Base-by-base conservation (phyloP, 805 yeast species). In the Citeromyces nyonsensis region DNA sequence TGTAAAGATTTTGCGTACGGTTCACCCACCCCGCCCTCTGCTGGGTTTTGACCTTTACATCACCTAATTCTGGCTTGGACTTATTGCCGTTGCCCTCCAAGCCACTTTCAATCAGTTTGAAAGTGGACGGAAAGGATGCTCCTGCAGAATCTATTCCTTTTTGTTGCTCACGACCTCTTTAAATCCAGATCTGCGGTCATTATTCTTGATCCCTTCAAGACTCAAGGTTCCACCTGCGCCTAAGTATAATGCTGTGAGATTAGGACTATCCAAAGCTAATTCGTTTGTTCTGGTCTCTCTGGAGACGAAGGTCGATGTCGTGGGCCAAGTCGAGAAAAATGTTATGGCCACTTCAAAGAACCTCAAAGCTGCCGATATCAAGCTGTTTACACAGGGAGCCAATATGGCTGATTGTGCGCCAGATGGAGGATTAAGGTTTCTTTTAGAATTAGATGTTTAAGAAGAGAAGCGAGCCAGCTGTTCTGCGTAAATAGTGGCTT, bases 121-220 rank as follows among this genome's bases (percentile, higher is more conserved):
- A 38, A 86, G 93, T 73, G 43, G 64, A 50, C 34, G 54, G 54
- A 9, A 37, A 41, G 11, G 42, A 48, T 28, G 47, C 51, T 25
- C 42, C 52, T 15, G 48, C 45, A 30, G 38, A 39, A 10, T 56
- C 67, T 45, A 66, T 73, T 38, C 69, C 79, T 4, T 75, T n/a
- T 69, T 44, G 71, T 81, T 36, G 68, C 81, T 30, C 66, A 74
- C 36, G 88, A 85, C 57, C 62, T 84, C 43, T 78, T 79, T 28
- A 73, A 82, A 51, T 72, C 95, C n/a, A 96, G 96, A 36, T 62
- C 94, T 7, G 97, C 94, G 44, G 88, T 88, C 28, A 79, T 86
- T 41, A 67, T 80, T 32, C 70, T 77, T 10, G 66, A 73, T 33
- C 37, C 48, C 8, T 39, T 48, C 15, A 52, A 59, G 36, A 67